Evolutionary conservation across 2,329 filamentous ascomycete genomes (phyloP).

Genomic region (Aspergillus fumigatus): DNA sequence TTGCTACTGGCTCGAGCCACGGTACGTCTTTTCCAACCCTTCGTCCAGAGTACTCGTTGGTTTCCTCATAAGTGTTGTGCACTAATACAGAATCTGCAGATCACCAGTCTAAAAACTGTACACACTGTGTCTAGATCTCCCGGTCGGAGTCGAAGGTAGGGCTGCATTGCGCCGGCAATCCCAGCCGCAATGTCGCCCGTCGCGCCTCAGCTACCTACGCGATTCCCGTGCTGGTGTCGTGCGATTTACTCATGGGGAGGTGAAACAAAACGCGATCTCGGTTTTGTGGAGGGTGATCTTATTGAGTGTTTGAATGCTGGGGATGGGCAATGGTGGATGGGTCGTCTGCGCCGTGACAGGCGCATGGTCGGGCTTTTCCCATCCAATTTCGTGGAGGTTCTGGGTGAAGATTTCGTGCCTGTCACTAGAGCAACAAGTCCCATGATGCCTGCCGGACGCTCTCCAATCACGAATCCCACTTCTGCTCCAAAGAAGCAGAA

Average conservation of each 20-base stretch:
- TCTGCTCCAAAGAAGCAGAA: slow-evolving; percentile 56
- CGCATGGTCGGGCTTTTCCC: slow-evolving; percentile 90
- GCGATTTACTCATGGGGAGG: slow-evolving; percentile 92
- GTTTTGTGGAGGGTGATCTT: slow-evolving; percentile 94
- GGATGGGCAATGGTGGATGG: slow-evolving; percentile 98
- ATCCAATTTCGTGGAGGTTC: slow-evolving; percentile 92
- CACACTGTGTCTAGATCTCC: not conserved
- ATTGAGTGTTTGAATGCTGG: slow-evolving; percentile 98
- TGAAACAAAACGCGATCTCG: slow-evolving; percentile 90
- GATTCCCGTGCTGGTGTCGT: slow-evolving; percentile 87
- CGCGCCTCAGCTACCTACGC: slow-evolving; percentile 58
- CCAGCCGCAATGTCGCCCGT: slow-evolving; percentile 40
- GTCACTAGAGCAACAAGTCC: slow-evolving; percentile 46
- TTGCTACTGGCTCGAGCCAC: not conserved
- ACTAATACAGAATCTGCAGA: not conserved
- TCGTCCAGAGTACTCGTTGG: not conserved
- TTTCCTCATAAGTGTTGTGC: not conserved
- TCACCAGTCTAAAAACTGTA: not conserved
- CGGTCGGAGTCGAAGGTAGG: not conserved
- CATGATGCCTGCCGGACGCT: slow-evolving; percentile 51
- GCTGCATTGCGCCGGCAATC: not conserved
- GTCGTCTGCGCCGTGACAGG: slow-evolving; percentile 80
- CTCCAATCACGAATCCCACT: slow-evolving; percentile 39
- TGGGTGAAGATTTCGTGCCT: slow-evolving; percentile 80
- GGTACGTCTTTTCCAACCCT: not conserved